Evolutionary conservation across 2,329 filamentous ascomycete species (phyloP).

Genomic region (Leptographium wingfieldii): DNA sequence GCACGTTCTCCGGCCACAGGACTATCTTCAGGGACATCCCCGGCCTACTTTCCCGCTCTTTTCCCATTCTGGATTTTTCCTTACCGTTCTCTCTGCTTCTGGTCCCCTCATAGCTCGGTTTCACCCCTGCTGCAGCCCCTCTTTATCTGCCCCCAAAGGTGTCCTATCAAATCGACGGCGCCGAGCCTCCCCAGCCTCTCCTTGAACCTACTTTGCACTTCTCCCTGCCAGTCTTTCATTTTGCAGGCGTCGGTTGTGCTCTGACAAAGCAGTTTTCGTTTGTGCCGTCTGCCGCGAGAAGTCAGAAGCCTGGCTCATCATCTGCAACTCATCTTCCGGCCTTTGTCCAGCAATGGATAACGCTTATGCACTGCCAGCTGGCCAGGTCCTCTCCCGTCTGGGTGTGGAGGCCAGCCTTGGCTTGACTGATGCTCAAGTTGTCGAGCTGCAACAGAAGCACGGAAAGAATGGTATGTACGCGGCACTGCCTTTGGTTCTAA

Average conservation of each 20-base stretch:
- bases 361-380: constrained; percentile 45
- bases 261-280: not conserved
- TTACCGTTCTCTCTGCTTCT: not conserved
- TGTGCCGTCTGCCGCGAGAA: not conserved
- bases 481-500: not conserved
- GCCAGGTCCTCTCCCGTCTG: constrained; percentile 47
- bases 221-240: not conserved
- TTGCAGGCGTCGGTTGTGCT: not conserved
- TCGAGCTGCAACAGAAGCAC: constrained; percentile 41
- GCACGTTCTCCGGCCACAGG: not conserved
- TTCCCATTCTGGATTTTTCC: not conserved
- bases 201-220: not conserved
- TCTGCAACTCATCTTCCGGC: not conserved
- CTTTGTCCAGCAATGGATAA: constrained; percentile 38
- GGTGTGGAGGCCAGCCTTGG: constrained; percentile 41
- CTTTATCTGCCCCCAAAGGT: not conserved
- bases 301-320: not conserved
- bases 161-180: not conserved
- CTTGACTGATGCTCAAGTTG: constrained; percentile 46
- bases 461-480: constrained; percentile 49
- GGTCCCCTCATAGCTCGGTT: not conserved
- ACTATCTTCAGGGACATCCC: not conserved
- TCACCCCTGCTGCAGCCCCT: not conserved
- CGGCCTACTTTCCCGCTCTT: not conserved
- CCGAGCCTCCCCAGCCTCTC: constrained; percentile 1